A percentile compares a stretch with the other conserved stretches of the same genome.
These are phyloP conservation scores for Wickerhamomyces mucosus DNA, from an alignment of 805 yeast genomes.

Conservation along the genomic window DNA sequence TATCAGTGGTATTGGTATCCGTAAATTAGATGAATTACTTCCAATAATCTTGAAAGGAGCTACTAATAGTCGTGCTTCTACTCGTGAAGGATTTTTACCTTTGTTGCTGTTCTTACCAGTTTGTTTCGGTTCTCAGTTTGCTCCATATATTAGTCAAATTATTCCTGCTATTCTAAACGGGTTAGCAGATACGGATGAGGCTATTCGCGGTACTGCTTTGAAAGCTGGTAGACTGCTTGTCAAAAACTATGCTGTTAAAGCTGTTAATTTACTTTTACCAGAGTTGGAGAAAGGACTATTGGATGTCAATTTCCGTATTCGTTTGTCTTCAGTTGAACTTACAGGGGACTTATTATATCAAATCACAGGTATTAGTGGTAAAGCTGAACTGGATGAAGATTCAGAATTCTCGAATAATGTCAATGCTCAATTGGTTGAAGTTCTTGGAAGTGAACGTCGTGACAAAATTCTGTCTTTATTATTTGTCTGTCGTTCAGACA, in stretches of 20 bases:
- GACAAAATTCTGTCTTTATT: slow-evolving; percentile 78
- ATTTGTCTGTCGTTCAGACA: slow-evolving; percentile 90
- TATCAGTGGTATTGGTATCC: slow-evolving; percentile 80
- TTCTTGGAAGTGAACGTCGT: slow-evolving; percentile 81
- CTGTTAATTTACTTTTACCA: slow-evolving; percentile 87
- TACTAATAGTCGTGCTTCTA: slow-evolving; percentile 50
- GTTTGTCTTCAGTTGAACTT: slow-evolving; percentile 89
- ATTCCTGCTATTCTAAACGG: slow-evolving; percentile 91
- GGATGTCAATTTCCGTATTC: slow-evolving; percentile 74
- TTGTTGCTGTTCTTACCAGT: slow-evolving; percentile 83
- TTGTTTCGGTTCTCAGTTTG: slow-evolving; percentile 84
- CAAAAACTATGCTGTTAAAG: slow-evolving; percentile 81
- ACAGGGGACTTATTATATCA: slow-evolving; percentile 93
- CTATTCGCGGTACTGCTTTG: slow-evolving; percentile 79
- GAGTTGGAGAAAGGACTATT: slow-evolving; percentile 87
- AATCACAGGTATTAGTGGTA: slow-evolving; percentile 82
- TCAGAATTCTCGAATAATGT: slow-evolving; percentile 39
- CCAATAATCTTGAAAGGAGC: slow-evolving; percentile 75
- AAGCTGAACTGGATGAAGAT: slow-evolving; percentile 57
- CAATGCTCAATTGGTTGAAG: slow-evolving; percentile 57
- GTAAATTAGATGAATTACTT: slow-evolving; percentile 79
- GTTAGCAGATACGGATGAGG: slow-evolving; percentile 82
- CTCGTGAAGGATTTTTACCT: slow-evolving; percentile 91
- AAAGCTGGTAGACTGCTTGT: slow-evolving; percentile 91
- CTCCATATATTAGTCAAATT: slow-evolving; percentile 77